Evolutionary conservation across 1,139 yeast species (phyloP), one percentile per base, ranked within the genome.

Genomic region (Diutina pseudorugosa): DNA sequence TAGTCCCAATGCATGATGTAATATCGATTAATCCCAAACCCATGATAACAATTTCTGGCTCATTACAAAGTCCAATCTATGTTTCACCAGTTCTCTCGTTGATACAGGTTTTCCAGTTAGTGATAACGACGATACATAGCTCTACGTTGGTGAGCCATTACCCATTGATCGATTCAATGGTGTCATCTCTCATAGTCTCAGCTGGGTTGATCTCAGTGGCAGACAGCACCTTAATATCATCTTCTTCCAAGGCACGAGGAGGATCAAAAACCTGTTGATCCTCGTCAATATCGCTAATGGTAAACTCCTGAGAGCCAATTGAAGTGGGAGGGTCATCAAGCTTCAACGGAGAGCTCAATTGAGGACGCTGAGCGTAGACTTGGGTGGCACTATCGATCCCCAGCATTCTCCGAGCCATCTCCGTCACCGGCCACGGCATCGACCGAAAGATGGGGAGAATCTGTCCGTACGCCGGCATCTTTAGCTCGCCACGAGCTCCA

Each of bases 401-500:
- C 4, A 86, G 74, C 2, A 75, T 50, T 40, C 67, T 63, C 53
- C 95, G 68, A 1, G 77, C 73, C 1, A 75, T 30, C 56, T 76
- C 82, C 6, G 79, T 80, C 9, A 86, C 58, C 1, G 83, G 89
- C 86, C 89, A 82, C 0, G 95, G 95, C 25, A 82, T 64, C 0
- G 82, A 79, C 54, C 95, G 73, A 58, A 90, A 69, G 1, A 87
- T 55, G 0, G 96, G 95, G 40, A 90, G 60, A 47, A 86, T 67
- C 54, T 82, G 78, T 1, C 89, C 89, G 62, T 91, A 91, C 36
- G 83, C 69, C 0, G 98, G 98, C 51, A 81, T 60, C 57, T 77
- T 82, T 51, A 90, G 72, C 55, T 83, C 89, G 1, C 93, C 90
- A 47, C 84, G 65, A 55, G 75, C 69, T 2, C 95, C 94, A 52